Percentiles rank a stretch among this genome's conserved stretches.
Evolutionary conservation across 257 asterid species (phyloP).

Genomic region (Ocimum tenuiflorum): DNA sequence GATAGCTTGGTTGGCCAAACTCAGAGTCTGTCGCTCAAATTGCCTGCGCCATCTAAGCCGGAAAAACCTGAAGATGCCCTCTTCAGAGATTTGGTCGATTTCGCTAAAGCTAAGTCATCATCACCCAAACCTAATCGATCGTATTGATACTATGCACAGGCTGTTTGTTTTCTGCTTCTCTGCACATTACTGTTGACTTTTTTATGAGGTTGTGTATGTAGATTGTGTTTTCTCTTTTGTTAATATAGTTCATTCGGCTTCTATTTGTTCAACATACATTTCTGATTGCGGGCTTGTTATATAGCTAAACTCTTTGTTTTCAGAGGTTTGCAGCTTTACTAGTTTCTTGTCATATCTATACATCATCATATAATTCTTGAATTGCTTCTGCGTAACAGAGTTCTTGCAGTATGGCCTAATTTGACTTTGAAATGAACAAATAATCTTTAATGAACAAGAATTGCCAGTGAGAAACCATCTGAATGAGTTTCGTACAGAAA

Average conservation of each 20-base stretch:
- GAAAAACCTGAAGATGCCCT: slow-evolving; percentile 77
- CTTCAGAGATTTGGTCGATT: slow-evolving; percentile 82
- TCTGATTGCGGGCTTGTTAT: background rate
- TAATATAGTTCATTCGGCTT: background rate
- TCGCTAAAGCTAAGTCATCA: slow-evolving; percentile 85
- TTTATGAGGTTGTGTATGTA: background rate
- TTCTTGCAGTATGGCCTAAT: too few species aligned
- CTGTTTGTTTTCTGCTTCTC: slow-evolving; percentile 16
- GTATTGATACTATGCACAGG: slow-evolving; percentile 23
- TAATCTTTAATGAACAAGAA: slow-evolving; percentile 29
- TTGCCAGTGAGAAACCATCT: slow-evolving; percentile 28
- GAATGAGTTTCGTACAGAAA: slow-evolving; percentile 25
- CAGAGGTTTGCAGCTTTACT: background rate
- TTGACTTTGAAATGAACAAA: background rate
- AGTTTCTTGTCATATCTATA: background rate
- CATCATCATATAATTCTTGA: background rate
- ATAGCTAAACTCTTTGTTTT: background rate
- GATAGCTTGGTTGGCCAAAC: slow-evolving; percentile 69
- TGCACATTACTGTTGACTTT: slow-evolving; percentile 11
- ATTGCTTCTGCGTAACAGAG: background rate
- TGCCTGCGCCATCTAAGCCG: slow-evolving; percentile 47
- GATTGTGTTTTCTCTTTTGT: slow-evolving; percentile 1
- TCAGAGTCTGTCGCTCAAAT: slow-evolving; percentile 60
- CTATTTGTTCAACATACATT: background rate
- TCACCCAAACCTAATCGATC: slow-evolving; percentile 72